A percentile compares a stretch with the other conserved stretches of the same genome.
Evolutionary conservation across 768 basidiomycete species (phyloP).

Genomic region (Calvatia gigantea): DNA sequence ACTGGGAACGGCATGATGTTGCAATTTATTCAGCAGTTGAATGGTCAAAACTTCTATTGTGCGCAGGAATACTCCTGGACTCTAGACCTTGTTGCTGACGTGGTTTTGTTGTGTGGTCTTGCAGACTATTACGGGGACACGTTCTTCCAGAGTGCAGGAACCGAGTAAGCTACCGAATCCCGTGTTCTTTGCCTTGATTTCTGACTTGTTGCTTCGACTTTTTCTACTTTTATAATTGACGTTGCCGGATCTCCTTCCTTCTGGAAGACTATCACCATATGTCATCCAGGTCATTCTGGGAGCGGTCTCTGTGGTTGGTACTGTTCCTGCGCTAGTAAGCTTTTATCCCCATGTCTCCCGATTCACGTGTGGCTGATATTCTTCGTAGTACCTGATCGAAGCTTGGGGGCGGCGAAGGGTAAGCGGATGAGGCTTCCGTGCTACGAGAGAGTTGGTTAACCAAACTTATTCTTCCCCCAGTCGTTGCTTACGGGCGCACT

Average conservation of each 20-base stretch:
- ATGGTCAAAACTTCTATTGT: constrained; percentile 84
- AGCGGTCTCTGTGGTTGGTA: constrained; percentile 70
- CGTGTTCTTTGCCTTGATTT: background rate
- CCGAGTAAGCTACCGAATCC: constrained; percentile 34
- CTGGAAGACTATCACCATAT: constrained; percentile 55
- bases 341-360: constrained; percentile 7
- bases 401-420: constrained; percentile 70
- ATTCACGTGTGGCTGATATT: background rate
- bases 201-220: background rate
- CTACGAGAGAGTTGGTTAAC: background rate
- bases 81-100: background rate
- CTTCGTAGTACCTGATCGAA: constrained; percentile 55
- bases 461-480: constrained; percentile 23
- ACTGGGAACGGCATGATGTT: constrained; percentile 81
- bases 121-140: constrained; percentile 77
- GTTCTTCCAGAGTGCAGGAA: constrained; percentile 75
- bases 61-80: constrained; percentile 16
- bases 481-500: constrained; percentile 65
- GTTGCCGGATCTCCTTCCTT: background rate
- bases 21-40: constrained; percentile 77
- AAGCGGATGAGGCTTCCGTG: constrained; percentile 9
- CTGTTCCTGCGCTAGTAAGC: constrained; percentile 61
- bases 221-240: too few species aligned
- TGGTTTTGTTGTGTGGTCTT: background rate
- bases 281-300: constrained; percentile 75